Conservation (phyloP, 169 alveolate species). For the Besnoitia besnoiti region DNA sequence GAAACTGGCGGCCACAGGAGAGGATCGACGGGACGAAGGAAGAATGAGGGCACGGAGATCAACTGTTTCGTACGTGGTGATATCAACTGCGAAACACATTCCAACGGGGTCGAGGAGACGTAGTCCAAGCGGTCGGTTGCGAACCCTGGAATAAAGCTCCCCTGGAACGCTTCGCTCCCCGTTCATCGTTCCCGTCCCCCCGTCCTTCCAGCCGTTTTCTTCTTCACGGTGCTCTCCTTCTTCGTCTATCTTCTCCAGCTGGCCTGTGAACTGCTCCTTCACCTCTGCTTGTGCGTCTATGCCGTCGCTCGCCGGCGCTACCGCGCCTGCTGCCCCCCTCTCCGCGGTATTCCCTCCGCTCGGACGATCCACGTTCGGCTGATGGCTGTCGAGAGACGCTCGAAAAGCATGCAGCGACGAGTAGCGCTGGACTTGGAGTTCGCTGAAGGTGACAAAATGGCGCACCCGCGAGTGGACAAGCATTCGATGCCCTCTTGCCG, state of each 20-base stretch:
- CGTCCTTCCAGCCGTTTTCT: no score
- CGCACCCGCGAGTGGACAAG: neutral
- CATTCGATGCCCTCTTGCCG: neutral
- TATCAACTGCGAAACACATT: constrained; percentile 1
- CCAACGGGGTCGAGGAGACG: neutral
- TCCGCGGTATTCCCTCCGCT: neutral
- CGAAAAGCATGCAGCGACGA: neutral
- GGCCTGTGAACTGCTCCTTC: neutral
- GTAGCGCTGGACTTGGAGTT: constrained; percentile 7
- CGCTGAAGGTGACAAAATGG: neutral
- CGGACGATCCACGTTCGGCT: neutral
- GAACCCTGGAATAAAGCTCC: neutral
- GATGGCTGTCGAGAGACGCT: neutral
- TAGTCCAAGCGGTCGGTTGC: neutral
- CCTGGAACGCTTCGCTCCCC: neutral
- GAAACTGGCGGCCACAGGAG: neutral
- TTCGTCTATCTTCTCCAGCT: neutral
- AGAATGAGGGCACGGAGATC: constrained; percentile 5
- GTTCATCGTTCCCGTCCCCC: no score
- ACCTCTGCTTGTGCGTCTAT: neutral
- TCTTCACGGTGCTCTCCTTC: neutral
- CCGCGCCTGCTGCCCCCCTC: neutral
- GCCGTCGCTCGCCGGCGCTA: neutral
- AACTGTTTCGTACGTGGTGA: neutral
- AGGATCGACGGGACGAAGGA: neutral